A percentile compares a stretch with the other conserved stretches of the same genome.
These are phyloP conservation scores for Exobasidium cylindrosporum DNA, from an alignment of 1,284 basidiomycete genomes.

Conservation along the genomic window DNA sequence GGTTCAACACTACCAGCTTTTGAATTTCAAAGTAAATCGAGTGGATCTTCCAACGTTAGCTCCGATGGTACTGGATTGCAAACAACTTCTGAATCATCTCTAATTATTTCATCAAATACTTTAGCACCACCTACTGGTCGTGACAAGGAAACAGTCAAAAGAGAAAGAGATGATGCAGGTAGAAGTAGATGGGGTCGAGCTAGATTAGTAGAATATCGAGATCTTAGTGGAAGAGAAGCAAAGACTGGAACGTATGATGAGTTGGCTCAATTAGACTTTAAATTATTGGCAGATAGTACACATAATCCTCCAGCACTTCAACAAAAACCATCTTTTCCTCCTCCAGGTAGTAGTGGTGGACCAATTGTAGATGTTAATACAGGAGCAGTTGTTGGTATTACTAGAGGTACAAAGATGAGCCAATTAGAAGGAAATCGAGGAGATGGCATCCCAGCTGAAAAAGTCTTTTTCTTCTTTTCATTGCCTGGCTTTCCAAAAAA, in stretches of 20 bases:
- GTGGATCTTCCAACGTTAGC: not conserved
- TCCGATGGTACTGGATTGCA: conserved; percentile 1
- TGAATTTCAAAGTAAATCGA: conserved; percentile 8
- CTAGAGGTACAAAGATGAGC: conserved; percentile 64
- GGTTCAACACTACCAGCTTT: conserved; percentile 34
- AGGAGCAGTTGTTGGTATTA: conserved; percentile 69
- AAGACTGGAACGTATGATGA: conserved; percentile 68
- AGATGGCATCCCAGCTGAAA: conserved; percentile 69
- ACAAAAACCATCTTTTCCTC: conserved; percentile 58
- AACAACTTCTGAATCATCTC: not conserved
- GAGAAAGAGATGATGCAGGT: conserved; percentile 33
- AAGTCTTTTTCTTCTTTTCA: conserved; percentile 62
- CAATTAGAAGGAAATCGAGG: conserved; percentile 63
- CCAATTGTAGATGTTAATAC: conserved; percentile 67
- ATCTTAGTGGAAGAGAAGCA: conserved; percentile 37
- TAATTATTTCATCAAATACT: conserved; percentile 5
- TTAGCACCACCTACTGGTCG: conserved; percentile 24
- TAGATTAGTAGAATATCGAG: conserved; percentile 47
- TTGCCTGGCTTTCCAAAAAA: conserved; percentile 45
- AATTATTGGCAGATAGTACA: conserved; percentile 28
- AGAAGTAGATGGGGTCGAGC: conserved; percentile 48
- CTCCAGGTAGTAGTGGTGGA: conserved; percentile 69
- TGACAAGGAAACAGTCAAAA: conserved; percentile 27
- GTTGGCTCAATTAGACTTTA: conserved; percentile 62
- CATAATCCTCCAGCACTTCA: conserved; percentile 39